Evolutionary conservation across 441 rosid genomes (phyloP), one percentile per base, ranked within the genome.

Genomic region (Gossypium armourianum): DNA sequence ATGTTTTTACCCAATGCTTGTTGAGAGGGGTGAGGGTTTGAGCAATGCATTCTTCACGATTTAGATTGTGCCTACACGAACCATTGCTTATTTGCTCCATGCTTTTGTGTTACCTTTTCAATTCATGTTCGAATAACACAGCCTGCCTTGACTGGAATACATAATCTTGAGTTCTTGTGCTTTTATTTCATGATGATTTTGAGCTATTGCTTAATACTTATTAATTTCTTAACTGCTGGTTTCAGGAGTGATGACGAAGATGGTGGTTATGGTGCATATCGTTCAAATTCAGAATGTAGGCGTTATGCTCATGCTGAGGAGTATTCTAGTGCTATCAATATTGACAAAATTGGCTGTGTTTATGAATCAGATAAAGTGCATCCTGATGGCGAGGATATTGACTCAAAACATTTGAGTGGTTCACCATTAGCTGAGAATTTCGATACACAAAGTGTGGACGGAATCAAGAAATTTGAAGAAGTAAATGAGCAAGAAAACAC

Each of bases 171-270:
- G 63, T 21, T 68, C 32, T 32, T 24, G 43, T 59, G 23, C 40
- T 28, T 71, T 72, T 32, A 28, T 10, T 71, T 69, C 17, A 54
- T 9, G 60, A 55, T 20, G 15, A 47, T 61, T 55, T 62, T 75
- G 55, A 43, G 20, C n/a, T 26, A 15, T n/a, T 29, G 28, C 24
- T 57, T 26, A 61, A 68, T 47, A 9, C 59, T 75, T 69, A 47
- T 69, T 49, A 32, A 40, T 55, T 68, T 74, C 69, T 77, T 50
- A 55, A 52, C 4, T 45, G 40, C 64, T 74, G 50, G 72, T 82
- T 78, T 69, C 79, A 86, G 92, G 86, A 84, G 87, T 82, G 88
- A 86, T 76, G 88, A 81, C 23, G 86, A 84, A 74, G 85, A 83
- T 75, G 90, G 82, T 78, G 87, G 83, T 16, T 82, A 85, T 66